These are phyloP conservation scores for Geosmithia morbida DNA, from an alignment of 2,329 filamentous ascomycete genomes.

Conservation along the genomic window DNA sequence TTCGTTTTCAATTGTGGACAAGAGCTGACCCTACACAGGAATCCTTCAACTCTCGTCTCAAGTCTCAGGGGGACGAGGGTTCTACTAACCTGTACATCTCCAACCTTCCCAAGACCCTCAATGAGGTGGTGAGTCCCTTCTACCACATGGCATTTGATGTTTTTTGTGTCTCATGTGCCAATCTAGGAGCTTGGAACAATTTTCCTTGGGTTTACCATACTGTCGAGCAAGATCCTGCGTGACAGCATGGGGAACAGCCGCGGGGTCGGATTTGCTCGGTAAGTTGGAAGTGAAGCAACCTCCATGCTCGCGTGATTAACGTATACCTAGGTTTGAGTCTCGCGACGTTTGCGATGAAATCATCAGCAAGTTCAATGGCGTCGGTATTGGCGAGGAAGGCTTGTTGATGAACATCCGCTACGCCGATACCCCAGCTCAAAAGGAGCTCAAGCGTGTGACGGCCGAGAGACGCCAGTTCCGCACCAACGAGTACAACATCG, in stretches of 20 bases:
- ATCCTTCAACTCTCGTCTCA: constrained; percentile 95
- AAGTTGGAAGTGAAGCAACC: constrained; percentile 15
- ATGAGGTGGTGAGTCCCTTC: constrained; percentile 56
- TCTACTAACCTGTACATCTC: constrained; percentile 98
- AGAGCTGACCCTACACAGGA: constrained; percentile 41
- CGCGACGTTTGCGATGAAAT: constrained; percentile 85
- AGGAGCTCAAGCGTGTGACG: constrained; percentile 90
- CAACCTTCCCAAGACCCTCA: constrained; percentile 84
- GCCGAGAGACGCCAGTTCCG: constrained; percentile 91
- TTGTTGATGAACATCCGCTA: constrained; percentile 89
- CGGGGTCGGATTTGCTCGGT: constrained; percentile 96
- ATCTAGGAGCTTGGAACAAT: constrained; percentile 59
- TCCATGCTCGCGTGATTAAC: neutral
- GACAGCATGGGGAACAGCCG: constrained; percentile 87
- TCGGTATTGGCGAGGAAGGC: constrained; percentile 60
- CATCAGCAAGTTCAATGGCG: constrained; percentile 74
- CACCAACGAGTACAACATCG: constrained; percentile 84
- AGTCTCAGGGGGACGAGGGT: constrained; percentile 76
- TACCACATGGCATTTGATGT: neutral
- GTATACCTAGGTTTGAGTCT: constrained; percentile 59
- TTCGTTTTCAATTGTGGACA: neutral
- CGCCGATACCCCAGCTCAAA: constrained; percentile 92
- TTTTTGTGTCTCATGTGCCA: constrained; percentile 4
- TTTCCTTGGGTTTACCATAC: constrained; percentile 67
- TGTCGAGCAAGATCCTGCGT: constrained; percentile 89